Conservation (phyloP, 495 filamentous ascomycete genomes). For the Aspergillus kassunensis region DNA sequence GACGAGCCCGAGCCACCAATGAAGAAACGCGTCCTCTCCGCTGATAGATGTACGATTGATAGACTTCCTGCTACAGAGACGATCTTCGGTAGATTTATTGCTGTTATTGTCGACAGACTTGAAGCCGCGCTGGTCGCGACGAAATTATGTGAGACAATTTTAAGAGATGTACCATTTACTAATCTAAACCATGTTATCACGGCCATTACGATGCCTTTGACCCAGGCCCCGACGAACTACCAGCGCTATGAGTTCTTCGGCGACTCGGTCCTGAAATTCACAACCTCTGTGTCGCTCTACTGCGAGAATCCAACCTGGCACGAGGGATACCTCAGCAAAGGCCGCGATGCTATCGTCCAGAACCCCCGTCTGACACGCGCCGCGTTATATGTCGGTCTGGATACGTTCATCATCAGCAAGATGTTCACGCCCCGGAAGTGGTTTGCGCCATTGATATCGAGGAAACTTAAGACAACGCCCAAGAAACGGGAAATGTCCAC, state of each 20-base stretch:
- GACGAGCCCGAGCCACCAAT: constrained; percentile 12
- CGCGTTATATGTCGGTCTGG: constrained; percentile 59
- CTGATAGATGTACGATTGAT: constrained; percentile 40
- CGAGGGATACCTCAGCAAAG: constrained; percentile 70
- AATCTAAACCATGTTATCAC: constrained; percentile 58
- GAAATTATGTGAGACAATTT: constrained; percentile 55
- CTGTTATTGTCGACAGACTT: constrained; percentile 67
- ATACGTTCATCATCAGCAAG: constrained; percentile 68
- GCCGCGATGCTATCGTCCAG: constrained; percentile 66
- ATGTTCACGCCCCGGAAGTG: constrained; percentile 68
- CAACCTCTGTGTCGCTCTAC: constrained; percentile 62
- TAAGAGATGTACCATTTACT: constrained; percentile 52
- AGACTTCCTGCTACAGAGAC: constrained; percentile 56
- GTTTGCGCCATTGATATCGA: constrained; percentile 58
- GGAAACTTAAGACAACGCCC: constrained; percentile 22
- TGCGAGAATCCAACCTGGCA: constrained; percentile 66
- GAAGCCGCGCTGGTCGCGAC: constrained; percentile 62
- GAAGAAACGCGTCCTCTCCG: constrained; percentile 24
- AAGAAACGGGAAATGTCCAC: constrained; percentile 52
- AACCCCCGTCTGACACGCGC: constrained; percentile 67
- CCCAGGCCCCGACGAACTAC: constrained; percentile 64
- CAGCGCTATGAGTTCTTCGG: constrained; percentile 88
- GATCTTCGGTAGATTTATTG: constrained; percentile 67
- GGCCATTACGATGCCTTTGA: constrained; percentile 66
- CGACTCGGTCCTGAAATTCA: constrained; percentile 79